These are phyloP conservation scores for Mortierella sp. DNA, from an alignment of 371 early-diverging fungal genomes.

Conservation along the genomic window DNA sequence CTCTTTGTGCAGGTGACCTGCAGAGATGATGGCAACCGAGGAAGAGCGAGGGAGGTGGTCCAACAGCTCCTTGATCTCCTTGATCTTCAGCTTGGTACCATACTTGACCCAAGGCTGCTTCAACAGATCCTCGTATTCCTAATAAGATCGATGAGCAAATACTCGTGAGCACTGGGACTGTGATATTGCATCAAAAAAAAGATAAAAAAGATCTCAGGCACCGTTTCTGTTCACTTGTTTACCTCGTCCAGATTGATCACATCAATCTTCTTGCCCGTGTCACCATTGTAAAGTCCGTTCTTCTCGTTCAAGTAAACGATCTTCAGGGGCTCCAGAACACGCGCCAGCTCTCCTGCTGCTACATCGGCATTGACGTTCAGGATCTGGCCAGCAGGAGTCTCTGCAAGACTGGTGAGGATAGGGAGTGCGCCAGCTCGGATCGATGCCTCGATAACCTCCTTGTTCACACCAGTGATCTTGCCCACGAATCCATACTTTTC, in stretches of 20 bases:
- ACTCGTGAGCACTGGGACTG: neutral
- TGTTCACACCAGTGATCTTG: slow-evolving; percentile 88
- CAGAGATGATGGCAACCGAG: slow-evolving; percentile 96
- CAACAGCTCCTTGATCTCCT: slow-evolving; percentile 94
- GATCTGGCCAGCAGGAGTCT: slow-evolving; percentile 95
- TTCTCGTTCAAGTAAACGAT: slow-evolving; percentile 96
- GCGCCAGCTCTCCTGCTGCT: slow-evolving; percentile 95
- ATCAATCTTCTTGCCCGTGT: slow-evolving; percentile 92
- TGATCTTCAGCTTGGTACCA: slow-evolving; percentile 96
- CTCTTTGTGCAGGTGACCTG: slow-evolving; percentile 95
- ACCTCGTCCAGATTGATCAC: slow-evolving; percentile 96
- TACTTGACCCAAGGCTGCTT: slow-evolving; percentile 96
- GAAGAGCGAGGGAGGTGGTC: slow-evolving; percentile 94
- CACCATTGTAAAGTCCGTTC: slow-evolving; percentile 93
- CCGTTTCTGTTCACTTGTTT: slow-evolving; percentile 15
- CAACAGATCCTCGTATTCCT: slow-evolving; percentile 83
- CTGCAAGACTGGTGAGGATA: slow-evolving; percentile 95
- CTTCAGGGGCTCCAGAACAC: slow-evolving; percentile 95
- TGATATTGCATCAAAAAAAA: slow-evolving; percentile 5
- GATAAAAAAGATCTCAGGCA: neutral
- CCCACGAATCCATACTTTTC: slow-evolving; percentile 95
- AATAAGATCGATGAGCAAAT: slow-evolving; percentile 2
- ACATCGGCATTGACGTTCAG: slow-evolving; percentile 98
- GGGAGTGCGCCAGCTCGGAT: slow-evolving; percentile 95
- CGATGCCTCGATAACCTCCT: slow-evolving; percentile 89